These are phyloP conservation scores for Corymbia maculata DNA, from an alignment of 345 rosid genomes.

Conservation along the genomic window DNA sequence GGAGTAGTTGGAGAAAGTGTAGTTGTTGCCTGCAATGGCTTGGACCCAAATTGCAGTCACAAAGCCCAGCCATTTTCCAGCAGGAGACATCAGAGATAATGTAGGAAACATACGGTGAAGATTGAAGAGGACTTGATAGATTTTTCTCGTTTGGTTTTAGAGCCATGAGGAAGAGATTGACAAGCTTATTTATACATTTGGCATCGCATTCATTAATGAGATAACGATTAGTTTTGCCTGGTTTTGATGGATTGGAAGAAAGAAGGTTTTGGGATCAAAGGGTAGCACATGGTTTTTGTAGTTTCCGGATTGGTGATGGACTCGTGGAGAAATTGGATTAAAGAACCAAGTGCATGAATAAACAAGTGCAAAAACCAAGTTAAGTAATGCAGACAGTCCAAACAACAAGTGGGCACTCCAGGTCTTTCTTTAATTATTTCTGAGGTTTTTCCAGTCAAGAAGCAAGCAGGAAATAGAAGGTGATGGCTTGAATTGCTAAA, in stretches of 20 bases:
- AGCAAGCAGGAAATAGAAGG: background rate
- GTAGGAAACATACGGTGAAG: background rate
- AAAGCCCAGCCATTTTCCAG: conserved; percentile 56
- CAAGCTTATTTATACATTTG: background rate
- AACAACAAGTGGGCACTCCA: background rate
- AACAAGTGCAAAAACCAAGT: background rate
- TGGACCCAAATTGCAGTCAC: conserved; percentile 60
- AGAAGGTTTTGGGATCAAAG: background rate
- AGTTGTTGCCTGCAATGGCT: conserved; percentile 52
- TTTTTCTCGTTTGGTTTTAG: background rate
- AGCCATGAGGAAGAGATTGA: background rate
- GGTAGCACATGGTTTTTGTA: background rate
- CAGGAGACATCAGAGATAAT: conserved; percentile 1
- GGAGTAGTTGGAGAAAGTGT: conserved; percentile 57
- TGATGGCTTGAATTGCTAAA: background rate
- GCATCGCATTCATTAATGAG: background rate
- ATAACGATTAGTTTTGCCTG: background rate
- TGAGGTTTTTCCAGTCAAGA: background rate
- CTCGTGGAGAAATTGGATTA: background rate
- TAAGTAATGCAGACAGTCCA: background rate
- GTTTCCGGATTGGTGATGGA: background rate
- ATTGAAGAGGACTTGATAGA: background rate
- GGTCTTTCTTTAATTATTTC: background rate
- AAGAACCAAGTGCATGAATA: background rate
- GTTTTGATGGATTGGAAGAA: background rate